Evolutionary conservation across 768 basidiomycete species (phyloP).

Genomic region (Mycena vulgaris): DNA sequence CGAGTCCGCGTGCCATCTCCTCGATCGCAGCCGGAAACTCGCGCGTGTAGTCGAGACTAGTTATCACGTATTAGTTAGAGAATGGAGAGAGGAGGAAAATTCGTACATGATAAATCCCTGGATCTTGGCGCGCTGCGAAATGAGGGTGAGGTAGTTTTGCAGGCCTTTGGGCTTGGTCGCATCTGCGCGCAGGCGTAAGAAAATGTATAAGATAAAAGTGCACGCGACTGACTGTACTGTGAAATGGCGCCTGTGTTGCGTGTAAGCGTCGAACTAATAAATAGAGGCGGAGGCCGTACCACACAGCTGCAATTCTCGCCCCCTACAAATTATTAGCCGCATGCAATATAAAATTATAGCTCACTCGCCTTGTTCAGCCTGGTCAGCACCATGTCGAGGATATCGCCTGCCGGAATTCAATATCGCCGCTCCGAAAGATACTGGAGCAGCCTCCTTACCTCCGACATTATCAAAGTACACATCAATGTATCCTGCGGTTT

Average conservation of each 20-base stretch:
- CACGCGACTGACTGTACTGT: constrained; percentile 73
- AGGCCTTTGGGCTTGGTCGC: constrained; percentile 74
- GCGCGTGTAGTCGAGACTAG: constrained; percentile 80
- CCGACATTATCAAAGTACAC: constrained; percentile 90
- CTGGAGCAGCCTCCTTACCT: constrained; percentile 51
- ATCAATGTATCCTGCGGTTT: constrained; percentile 83
- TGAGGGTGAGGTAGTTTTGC: constrained; percentile 76
- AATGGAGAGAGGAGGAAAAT: background rate
- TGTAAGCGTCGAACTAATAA: background rate
- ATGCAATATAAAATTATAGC: background rate
- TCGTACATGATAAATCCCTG: constrained; percentile 88
- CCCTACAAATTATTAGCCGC: constrained; percentile 48
- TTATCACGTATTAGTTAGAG: background rate
- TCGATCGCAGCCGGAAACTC: constrained; percentile 71
- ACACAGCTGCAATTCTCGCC: constrained; percentile 86
- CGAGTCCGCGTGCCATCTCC: constrained; percentile 71
- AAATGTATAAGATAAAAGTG: background rate
- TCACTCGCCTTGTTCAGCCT: constrained; percentile 68
- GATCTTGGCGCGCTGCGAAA: constrained; percentile 83
- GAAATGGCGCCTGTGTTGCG: constrained; percentile 80
- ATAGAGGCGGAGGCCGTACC: constrained; percentile 62
- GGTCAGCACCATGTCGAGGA: constrained; percentile 83
- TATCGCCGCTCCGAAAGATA: background rate
- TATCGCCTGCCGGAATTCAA: constrained; percentile 68
- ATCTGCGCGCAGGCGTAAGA: constrained; percentile 57